Evolutionary conservation across 176 grass and related monocot genomes (phyloP).

Genomic region (Triticum monococcum): DNA sequence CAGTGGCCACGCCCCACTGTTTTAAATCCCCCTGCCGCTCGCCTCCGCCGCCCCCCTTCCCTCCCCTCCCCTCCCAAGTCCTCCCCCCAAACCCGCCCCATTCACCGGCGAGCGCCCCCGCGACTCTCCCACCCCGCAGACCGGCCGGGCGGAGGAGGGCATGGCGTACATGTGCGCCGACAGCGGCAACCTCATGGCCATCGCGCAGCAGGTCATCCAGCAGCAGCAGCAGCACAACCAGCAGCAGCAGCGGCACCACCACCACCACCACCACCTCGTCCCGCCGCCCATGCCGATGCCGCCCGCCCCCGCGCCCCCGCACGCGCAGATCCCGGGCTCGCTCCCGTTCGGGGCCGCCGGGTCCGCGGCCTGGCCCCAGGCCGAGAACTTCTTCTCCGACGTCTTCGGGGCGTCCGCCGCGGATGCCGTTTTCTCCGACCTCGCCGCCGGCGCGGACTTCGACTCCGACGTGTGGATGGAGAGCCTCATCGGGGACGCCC

Average conservation of each 20-base stretch:
- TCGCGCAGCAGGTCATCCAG: conserved; percentile 96
- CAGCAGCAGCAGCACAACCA: conserved; percentile 83
- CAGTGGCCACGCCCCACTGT: conserved; percentile 52
- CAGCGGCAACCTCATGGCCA: conserved; percentile 99
- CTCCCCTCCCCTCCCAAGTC: background rate
- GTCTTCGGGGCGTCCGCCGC: conserved; percentile 33
- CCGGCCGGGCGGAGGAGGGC: background rate
- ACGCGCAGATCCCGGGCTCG: conserved; percentile 44
- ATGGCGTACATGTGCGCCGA: conserved; percentile 99
- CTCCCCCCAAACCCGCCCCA: background rate
- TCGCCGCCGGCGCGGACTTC: conserved; percentile 57
- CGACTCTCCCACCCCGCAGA: conserved; percentile 19
- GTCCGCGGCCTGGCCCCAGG: conserved; percentile 27
- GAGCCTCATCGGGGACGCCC: conserved; percentile 76
- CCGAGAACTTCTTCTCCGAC: conserved; percentile 57
- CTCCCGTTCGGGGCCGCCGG: conserved; percentile 30
- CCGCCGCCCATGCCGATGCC: conserved; percentile 26
- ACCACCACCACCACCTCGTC: conserved; percentile 30
- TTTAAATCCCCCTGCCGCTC: conserved; percentile 84
- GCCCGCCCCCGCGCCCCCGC: conserved; percentile 13
- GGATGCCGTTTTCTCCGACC: conserved; percentile 58
- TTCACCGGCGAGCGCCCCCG: background rate
- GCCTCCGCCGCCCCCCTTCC: conserved; percentile 15
- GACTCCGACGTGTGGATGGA: conserved; percentile 98
- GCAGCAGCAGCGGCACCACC: conserved; percentile 49